Base-by-base conservation (phyloP, 495 filamentous ascomycete genomes). In the Penicillium diatomitis region DNA sequence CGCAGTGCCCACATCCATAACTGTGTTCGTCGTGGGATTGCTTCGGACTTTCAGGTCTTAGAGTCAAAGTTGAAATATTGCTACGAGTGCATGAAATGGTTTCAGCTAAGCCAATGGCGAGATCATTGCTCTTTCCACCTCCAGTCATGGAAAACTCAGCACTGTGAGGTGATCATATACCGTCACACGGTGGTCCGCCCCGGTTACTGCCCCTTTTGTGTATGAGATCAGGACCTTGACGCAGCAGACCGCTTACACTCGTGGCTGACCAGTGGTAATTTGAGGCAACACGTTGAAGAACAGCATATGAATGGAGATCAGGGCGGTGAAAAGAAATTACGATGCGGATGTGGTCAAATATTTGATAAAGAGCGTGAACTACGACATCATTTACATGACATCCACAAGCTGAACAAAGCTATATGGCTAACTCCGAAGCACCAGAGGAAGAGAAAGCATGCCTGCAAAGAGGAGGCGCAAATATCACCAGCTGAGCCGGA, bases 161-260 rank as follows among this genome's bases (percentile, higher is more conserved):
- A 62, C 10, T 62, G 42, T 34, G 42, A 62, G 43, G 48, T 58
- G 4, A 48, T 62, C 35, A 44, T 47, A 33, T 62, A 62, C 36
- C 50, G 50, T 6, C 8, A 62, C 39, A 48, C 36, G 31, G 36
- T 59, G 27, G 55, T 53, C 40, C 44, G 50, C 36, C 49, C 52
- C n/a, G 49, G 46, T 27, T 57, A 57, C 44, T 57, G 44, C 39
- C 44, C 45, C 38, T 57, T 47, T 47, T 57, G 46, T 33, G 34
- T 57, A 12, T 57, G 44, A 48, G 32, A 54, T 9, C 4, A 38
- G 8, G 35, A 44, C 27, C 40, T 45, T 37, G n/a, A 35, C 37
- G 36, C 48, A 5, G 42, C 54, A 56, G 41, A 56, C 9, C 48
- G 48, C 27, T 42, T 58, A 33, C 29, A 56, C 8, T 48, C 49